Evolutionary conservation across 768 basidiomycete species (phyloP).

Genomic region (Russula dissimulans): DNA sequence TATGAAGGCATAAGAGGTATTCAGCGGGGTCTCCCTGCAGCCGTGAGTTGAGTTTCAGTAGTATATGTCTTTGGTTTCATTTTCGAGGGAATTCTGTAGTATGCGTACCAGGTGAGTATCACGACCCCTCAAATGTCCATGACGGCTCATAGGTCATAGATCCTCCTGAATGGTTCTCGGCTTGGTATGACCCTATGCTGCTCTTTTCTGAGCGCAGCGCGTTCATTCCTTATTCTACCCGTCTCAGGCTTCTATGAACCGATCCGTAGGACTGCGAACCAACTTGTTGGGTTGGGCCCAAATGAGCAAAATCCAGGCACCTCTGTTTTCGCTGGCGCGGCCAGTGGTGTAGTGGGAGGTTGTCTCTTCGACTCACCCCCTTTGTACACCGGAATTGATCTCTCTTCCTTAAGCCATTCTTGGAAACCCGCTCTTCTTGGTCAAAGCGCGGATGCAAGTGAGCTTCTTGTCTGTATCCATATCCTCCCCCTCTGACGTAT

Average conservation of each 20-base stretch:
- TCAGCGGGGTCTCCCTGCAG: conserved; percentile 85
- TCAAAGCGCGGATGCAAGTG: conserved; percentile 98
- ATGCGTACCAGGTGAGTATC: conserved; percentile 77
- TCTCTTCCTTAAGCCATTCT: conserved; percentile 42
- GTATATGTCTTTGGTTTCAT: neutral
- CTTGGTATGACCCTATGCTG: conserved; percentile 46
- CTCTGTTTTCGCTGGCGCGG: conserved; percentile 78
- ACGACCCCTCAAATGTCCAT: neutral
- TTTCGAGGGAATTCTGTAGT: conserved; percentile 37
- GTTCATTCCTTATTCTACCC: neutral
- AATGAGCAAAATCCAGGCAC: conserved; percentile 64
- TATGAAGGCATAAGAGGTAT: conserved; percentile 88
- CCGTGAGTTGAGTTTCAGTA: conserved; percentile 43
- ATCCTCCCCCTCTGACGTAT: neutral
- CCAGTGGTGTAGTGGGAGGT: conserved; percentile 90
- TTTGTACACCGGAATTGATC: neutral
- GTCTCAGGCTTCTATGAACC: conserved; percentile 92
- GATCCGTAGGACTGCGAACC: conserved; percentile 64
- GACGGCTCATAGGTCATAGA: conserved; percentile 35
- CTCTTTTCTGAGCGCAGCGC: neutral
- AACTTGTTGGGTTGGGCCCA: conserved; percentile 49
- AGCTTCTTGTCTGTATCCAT: conserved; percentile 7
- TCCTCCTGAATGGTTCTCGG: conserved; percentile 85
- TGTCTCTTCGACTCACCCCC: neutral
- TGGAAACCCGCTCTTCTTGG: conserved; percentile 87